Percentiles rank a stretch among this genome's conserved stretches.
These are phyloP conservation scores for Sideroxylon spinosum DNA, from an alignment of 179 eudicot genomes.

Conservation along the genomic window DNA sequence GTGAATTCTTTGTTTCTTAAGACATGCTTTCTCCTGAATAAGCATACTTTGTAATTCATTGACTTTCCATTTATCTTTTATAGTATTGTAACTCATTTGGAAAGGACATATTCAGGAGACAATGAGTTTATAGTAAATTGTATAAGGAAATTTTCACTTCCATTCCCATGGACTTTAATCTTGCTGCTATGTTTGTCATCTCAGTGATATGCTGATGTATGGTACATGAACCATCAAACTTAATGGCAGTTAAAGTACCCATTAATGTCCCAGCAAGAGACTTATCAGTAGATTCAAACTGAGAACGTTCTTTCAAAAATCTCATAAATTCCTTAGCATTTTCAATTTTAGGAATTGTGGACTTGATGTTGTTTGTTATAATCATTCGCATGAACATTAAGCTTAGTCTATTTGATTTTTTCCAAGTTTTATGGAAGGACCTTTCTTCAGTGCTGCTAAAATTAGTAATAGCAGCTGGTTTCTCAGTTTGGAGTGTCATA, in stretches of 20 bases:
- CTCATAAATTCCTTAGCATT: slow-evolving; percentile 23
- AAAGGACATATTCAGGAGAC: slow-evolving; percentile 6
- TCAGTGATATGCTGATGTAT: too few species aligned
- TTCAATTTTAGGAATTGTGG: neutral
- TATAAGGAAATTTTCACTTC: slow-evolving; percentile 11
- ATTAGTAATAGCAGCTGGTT: too few species aligned
- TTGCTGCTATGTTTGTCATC: too few species aligned
- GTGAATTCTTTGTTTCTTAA: neutral
- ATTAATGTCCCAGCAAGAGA: too few species aligned
- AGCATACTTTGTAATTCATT: slow-evolving; percentile 16
- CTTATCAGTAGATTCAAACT: too few species aligned
- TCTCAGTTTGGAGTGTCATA: too few species aligned
- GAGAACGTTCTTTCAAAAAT: slow-evolving; percentile 20
- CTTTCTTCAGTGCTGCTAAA: neutral
- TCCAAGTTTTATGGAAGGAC: slow-evolving; percentile 3
- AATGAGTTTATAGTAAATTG: slow-evolving; percentile 10
- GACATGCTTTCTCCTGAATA: slow-evolving; percentile 15
- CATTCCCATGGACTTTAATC: too few species aligned
- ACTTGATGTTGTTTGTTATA: neutral
- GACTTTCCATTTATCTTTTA: slow-evolving; percentile 18
- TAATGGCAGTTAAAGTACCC: too few species aligned
- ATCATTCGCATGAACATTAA: slow-evolving; percentile 20
- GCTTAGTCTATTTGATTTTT: slow-evolving; percentile 13
- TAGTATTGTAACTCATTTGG: neutral
- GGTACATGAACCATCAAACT: too few species aligned